A percentile compares a stretch with the other conserved stretches of the same genome.
These are phyloP conservation scores for Firmiana major DNA, from an alignment of 345 rosid genomes.

Conservation along the genomic window DNA sequence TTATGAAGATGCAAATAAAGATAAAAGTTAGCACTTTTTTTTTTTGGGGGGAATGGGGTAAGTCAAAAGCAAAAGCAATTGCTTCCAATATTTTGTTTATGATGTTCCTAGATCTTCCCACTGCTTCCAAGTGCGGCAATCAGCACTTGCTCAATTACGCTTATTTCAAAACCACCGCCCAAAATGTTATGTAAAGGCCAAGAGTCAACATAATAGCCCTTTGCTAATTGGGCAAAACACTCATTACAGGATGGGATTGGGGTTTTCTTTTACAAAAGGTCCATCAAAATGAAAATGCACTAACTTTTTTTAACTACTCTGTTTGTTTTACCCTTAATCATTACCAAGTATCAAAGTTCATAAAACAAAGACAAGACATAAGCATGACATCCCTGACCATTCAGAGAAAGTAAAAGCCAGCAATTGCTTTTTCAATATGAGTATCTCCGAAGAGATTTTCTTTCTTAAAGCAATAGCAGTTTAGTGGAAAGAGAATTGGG, in stretches of 20 bases:
- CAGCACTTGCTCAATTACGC: background rate
- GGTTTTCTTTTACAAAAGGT: background rate
- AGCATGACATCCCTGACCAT: background rate
- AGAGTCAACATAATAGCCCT: too few species aligned
- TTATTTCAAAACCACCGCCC: background rate
- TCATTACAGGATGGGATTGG: background rate
- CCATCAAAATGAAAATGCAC: background rate
- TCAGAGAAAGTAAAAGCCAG: background rate
- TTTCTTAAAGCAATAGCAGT: too few species aligned
- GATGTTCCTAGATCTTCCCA: background rate
- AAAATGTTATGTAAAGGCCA: background rate
- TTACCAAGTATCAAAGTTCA: background rate
- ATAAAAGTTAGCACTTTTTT: background rate
- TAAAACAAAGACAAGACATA: background rate
- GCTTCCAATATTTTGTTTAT: background rate
- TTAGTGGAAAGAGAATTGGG: background rate
- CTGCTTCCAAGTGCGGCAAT: background rate
- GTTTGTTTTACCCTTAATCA: background rate
- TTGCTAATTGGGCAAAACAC: too few species aligned
- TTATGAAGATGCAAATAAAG: background rate
- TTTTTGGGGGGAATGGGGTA: background rate
- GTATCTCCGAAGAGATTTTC: background rate
- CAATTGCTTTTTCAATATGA: background rate
- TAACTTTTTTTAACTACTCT: background rate
- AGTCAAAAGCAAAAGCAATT: background rate